Evolutionary conservation across 1,139 yeast species (phyloP), one percentile per base, ranked within the genome.

Genomic region (Candida buenavistaensis): DNA sequence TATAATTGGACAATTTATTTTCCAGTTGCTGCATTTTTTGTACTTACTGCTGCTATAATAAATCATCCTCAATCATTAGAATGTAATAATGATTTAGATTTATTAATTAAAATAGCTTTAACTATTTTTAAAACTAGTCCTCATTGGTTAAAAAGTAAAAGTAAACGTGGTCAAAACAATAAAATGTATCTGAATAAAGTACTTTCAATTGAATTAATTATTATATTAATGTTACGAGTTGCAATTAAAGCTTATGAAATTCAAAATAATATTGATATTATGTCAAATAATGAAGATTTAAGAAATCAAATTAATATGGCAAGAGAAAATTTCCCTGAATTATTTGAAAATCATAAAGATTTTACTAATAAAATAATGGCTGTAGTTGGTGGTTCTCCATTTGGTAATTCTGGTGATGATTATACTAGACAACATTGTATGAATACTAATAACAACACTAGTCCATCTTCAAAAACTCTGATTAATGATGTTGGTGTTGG

Each of bases 1-100:
- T 48, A 50, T 32, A 62, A 61, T 33, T 66, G 72, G 72, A 42
- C 59, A 19, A 39, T 57, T 23, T 57, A 54, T 35, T 65, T 51
- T 38, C 68, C 71, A 0, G 48, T 61, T 15, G 49, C 61, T 14
- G 73, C 73, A 2, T 64, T 55, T 36, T 50, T 67, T 28, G 55
- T 52, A 20, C 35, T 68, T 2, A 38, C 60, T 4, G 60, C 66
- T 0, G 52, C 59, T 11, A 55, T 66, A 26, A 46, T 68, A 28
- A 64, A 61, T 43, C 52, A 56, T 26, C 67, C 70, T 1, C 48
- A 48, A 3, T 46, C 52, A 11, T 48, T 54, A 1, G 70, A 61
- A 7, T 47, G 60, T 1, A 42, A 44, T 13, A 44, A 43, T 16
- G 73, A 68, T 46, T 44, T 64, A 13, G 50, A 54, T 20, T 43